Evolutionary conservation across 495 filamentous ascomycete genomes (phyloP).

Genomic region (Terfezia boudieri): DNA sequence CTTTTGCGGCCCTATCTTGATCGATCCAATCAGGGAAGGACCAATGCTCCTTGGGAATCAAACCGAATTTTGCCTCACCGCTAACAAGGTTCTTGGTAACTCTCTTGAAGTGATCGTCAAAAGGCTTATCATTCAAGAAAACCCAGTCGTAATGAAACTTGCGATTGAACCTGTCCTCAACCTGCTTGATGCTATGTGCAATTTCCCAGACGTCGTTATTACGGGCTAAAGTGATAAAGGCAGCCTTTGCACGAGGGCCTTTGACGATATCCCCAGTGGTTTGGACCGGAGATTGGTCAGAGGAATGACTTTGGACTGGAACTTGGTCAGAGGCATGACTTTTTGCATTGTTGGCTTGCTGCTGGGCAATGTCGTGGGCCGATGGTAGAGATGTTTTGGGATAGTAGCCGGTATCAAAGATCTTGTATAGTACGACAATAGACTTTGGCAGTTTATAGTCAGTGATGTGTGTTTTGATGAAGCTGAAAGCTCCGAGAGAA

Average conservation of each 20-base stretch:
- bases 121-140: conserved; percentile 87
- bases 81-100: conserved; percentile 76
- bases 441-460: conserved; percentile 3
- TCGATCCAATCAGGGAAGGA: conserved; percentile 75
- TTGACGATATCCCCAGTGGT: conserved; percentile 28
- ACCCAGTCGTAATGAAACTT: conserved; percentile 98
- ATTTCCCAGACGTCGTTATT: conserved; percentile 95
- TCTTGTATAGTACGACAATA: conserved; percentile 17
- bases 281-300: conserved; percentile 2
- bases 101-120: conserved; percentile 78
- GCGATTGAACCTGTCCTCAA: conserved; percentile 93
- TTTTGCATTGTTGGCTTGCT: conserved; percentile 2
- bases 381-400: conserved; percentile 15
- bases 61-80: conserved; percentile 70
- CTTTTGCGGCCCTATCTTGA: conserved; percentile 57
- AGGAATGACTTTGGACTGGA: neutral
- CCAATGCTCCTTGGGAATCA: conserved; percentile 70
- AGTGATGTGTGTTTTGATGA: neutral
- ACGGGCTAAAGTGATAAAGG: conserved; percentile 84
- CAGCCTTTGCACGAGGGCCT: conserved; percentile 69
- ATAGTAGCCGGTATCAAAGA: conserved; percentile 19
- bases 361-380: conserved; percentile 6
- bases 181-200: conserved; percentile 72
- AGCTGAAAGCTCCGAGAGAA: neutral
- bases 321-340: neutral